phyloP scores from a whole-genome alignment of 805 yeast species.

The Yarrowia sp. region DNA sequence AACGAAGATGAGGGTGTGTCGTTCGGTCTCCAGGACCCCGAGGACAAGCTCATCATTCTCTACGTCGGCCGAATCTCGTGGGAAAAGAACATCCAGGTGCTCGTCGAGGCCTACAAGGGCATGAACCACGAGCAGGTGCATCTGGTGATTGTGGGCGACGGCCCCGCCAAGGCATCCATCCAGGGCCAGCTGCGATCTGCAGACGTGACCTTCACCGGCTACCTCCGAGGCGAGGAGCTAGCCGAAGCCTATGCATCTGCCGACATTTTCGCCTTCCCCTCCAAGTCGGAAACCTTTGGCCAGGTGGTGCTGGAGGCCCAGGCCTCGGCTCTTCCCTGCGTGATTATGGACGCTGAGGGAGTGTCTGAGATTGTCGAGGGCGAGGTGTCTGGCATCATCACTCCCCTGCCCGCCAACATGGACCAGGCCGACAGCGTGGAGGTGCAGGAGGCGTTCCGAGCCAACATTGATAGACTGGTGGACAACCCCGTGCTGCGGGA shows the following conservation, averaged over 20 bases:
- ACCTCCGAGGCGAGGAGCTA: conserved; percentile 41
- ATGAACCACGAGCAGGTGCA: conserved; percentile 40
- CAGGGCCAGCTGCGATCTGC: conserved; percentile 39
- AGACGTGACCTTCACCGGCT: conserved; percentile 42
- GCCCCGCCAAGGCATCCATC: conserved; percentile 41
- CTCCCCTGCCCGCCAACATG: conserved; percentile 25
- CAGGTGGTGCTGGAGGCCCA: conserved; percentile 43
- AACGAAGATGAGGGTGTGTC: conserved; percentile 41
- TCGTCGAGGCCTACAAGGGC: conserved; percentile 41
- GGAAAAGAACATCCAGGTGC: conserved; percentile 42
- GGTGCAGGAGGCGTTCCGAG: conserved; percentile 37
- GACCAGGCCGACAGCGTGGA: conserved; percentile 25
- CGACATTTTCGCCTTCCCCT: conserved; percentile 42
- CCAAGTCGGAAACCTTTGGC: conserved; percentile 43
- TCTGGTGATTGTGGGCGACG: conserved; percentile 43
- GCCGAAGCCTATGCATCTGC: conserved; percentile 42
- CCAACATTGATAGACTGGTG: conserved; percentile 37
- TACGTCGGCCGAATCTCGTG: conserved; percentile 43
- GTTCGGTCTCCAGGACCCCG: conserved; percentile 36
- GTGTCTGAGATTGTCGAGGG: conserved; percentile 41
- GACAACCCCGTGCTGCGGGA: conserved; percentile 34
- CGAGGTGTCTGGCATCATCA: conserved; percentile 40
- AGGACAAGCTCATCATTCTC: conserved; percentile 38
- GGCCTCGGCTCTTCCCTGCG: conserved; percentile 42
- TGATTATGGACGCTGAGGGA: conserved; percentile 41